Evolutionary conservation across 768 basidiomycete genomes (phyloP), one percentile per base, ranked within the genome.

Genomic region (Phlebiopsis flavidoalba): DNA sequence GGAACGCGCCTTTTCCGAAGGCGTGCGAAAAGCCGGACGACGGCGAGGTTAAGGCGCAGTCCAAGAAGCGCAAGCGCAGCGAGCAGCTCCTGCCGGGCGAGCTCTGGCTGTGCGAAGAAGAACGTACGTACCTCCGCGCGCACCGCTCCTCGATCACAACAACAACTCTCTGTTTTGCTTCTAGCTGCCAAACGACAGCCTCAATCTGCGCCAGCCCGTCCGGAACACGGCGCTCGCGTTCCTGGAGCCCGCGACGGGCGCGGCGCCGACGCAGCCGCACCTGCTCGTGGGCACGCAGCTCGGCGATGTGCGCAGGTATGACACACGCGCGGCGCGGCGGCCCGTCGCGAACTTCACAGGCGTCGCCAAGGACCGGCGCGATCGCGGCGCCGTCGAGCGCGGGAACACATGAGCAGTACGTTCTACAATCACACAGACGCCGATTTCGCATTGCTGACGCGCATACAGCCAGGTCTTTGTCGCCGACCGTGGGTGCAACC

Each of bases 71-170:
- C 65, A 87, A 87, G 71, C 74, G 85, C 24, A 70, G 73, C 4
- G 81, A 84, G 5, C 72, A 77, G 1, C 67, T 91, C 2, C 81
- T 92, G 53, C 80, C 86, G 0, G 89, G 83, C 0, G 93, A 95
- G 75, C 66, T 87, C 4, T 95, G 93, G 93, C 78, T n/a, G 92
- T 59, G 91, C 91, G 10, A 89, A 87, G 10, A 89, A 87, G 72
- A 94, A 95, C 70, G 88, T 91, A 59, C 40, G 78, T 60, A 14
- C 31, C 15, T 8, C n/a, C n/a, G n/a, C n/a, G n/a, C 54, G 14
- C 17, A 45, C 15, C 5, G 12, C 24, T 40, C 31, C 0, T 31
- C 26, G 26, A 31, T 31, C 26, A 31, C 6, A 31, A 31, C n/a
- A n/a, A n/a, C n/a, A n/a, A n/a, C n/a, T n/a, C 26, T 31, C 26